A percentile compares a stretch with the other conserved stretches of the same genome.
Evolutionary conservation across 441 rosid genomes (phyloP).

Genomic region (Bocquillonia castaneifolia): DNA sequence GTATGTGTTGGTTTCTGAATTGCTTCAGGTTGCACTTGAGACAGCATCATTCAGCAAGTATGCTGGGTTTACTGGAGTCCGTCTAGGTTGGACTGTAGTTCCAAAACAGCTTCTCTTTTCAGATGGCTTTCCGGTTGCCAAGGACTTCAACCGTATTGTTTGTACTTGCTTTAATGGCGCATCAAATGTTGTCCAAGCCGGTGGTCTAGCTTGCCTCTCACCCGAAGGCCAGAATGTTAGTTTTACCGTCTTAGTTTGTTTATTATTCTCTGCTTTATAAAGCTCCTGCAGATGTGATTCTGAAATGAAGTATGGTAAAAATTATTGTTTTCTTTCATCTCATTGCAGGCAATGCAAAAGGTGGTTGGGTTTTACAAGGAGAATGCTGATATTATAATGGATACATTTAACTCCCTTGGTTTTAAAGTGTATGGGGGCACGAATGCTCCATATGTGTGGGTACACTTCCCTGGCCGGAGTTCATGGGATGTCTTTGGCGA

Average conservation of each 20-base stretch:
- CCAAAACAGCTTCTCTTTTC: constrained; percentile 82
- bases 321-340: constrained; percentile 13
- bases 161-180: constrained; percentile 95
- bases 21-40: constrained; percentile 80
- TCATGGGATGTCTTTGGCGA: constrained; percentile 95
- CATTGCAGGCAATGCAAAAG: constrained; percentile 69
- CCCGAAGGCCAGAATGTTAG: constrained; percentile 80
- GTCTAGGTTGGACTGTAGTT: constrained; percentile 95
- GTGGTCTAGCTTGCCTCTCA: constrained; percentile 91
- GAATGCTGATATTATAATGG: constrained; percentile 68
- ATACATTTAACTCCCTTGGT: constrained; percentile 78
- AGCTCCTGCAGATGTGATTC: background rate
- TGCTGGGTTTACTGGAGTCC: constrained; percentile 97
- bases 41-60: constrained; percentile 93
- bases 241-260: background rate
- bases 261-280: background rate
- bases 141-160: constrained; percentile 80
- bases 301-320: constrained; percentile 3
- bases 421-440: constrained; percentile 77
- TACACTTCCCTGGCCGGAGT: constrained; percentile 87
- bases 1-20: constrained; percentile 8
- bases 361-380: constrained; percentile 93
- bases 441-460: constrained; percentile 94
- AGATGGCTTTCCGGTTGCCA: constrained; percentile 89
- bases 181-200: constrained; percentile 86